Base-by-base conservation (phyloP, 2,329 filamentous ascomycete species). In the Ophiostoma perfectum region DNA sequence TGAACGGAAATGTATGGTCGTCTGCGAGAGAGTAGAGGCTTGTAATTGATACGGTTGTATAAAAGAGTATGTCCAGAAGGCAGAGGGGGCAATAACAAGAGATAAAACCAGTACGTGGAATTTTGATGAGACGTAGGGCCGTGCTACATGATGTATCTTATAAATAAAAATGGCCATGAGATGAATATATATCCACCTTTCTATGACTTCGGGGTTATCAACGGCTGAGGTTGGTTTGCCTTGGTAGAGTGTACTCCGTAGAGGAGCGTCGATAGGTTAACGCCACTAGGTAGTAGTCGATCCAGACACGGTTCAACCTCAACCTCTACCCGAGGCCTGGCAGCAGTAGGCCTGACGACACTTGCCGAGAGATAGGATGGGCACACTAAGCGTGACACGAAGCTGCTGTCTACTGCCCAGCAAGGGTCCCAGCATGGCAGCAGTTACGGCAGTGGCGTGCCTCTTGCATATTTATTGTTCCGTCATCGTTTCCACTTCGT, bases 311-410 rank as follows among this genome's bases (percentile, higher is more conserved):
- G 27, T 27, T 27, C 27, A 27, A 27, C 27, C 27, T 27, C 27
- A 27, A 27, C 27, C 27, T 27, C 27, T 27, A 27, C 27, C 27
- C 27, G 27, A 27, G 27, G 27, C 27, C 27, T 27, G 27, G 27
- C 49, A 11, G n/a, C 18, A 55, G 49, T 55, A 4, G 12, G 55
- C 36, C 55, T 60, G 55, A 60, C 18, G 27, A 38, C 55, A 60
- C 55, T 60, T 60, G 55, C 55, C 55, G 55, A 60, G 27, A 60
- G 27, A 60, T 36, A 9, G 14, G 18, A 55, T 55, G 49, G 42
- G 47, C 27, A 18, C 14, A 27, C 49, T 55, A 27, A 55, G 49
- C 49, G 49, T 55, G 27, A 18, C 27, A 38, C 55, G 27, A 60
- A 60, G 27, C 5, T 12, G 12, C 11, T 16, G 55, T 58, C 52